phyloP scores from a whole-genome alignment of 2,329 filamentous ascomycete species.

The Dactylella cylindrospora region DNA sequence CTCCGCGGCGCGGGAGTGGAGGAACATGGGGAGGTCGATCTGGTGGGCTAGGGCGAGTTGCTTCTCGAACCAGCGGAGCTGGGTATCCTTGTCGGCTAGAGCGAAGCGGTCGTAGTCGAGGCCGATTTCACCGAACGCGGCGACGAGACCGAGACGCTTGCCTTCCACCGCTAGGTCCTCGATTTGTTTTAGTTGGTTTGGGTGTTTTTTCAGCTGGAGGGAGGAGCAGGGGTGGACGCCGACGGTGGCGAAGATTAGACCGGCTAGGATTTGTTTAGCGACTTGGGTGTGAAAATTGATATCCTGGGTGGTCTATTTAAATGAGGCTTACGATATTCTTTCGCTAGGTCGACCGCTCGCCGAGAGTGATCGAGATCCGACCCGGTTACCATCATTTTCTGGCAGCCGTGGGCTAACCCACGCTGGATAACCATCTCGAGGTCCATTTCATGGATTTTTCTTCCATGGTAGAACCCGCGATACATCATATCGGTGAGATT shows the following conservation, averaged over 20 bases:
- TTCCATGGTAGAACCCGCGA: conserved; percentile 78
- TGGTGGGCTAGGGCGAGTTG: conserved; percentile 78
- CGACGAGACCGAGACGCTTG: conserved; percentile 62
- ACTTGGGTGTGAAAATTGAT: background rate
- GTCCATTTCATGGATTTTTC: conserved; percentile 68
- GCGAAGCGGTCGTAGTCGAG: conserved; percentile 93
- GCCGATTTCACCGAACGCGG: conserved; percentile 90
- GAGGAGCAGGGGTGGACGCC: conserved; percentile 92
- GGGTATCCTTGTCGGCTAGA: conserved; percentile 74
- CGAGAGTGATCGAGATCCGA: conserved; percentile 78
- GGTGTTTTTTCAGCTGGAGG: conserved; percentile 68
- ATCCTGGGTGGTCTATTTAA: background rate
- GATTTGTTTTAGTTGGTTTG: conserved; percentile 63
- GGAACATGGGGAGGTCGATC: conserved; percentile 80
- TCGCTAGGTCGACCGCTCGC: conserved; percentile 71
- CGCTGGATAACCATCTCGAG: conserved; percentile 75
- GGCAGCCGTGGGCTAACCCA: conserved; percentile 74
- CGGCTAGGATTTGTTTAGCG: conserved; percentile 58
- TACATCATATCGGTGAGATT: conserved; percentile 94
- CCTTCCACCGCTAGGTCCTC: conserved; percentile 64
- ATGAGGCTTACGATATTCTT: conserved; percentile 66
- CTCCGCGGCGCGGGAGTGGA: conserved; percentile 87
- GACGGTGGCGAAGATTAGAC: conserved; percentile 81
- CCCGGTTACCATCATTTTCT: conserved; percentile 89
- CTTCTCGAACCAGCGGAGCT: conserved; percentile 79